Percentiles rank a stretch among this genome's conserved stretches.
Conservation (phyloP, 495 filamentous ascomycete genomes). For the Mycothermus thermophilus region DNA sequence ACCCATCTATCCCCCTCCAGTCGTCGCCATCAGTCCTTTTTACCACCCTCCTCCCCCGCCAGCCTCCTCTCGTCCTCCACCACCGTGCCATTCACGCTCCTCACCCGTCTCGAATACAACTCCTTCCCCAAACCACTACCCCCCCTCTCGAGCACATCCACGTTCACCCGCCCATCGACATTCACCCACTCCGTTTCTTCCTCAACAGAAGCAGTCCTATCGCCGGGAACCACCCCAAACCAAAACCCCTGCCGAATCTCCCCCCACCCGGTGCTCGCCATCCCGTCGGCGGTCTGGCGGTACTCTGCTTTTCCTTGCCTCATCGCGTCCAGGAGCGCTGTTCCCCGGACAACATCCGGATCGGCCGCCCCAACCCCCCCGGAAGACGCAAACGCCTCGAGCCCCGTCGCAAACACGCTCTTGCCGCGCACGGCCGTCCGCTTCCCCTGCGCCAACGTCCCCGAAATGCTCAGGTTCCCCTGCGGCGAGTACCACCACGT, state of each 20-base stretch:
- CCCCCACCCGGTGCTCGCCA: slow-evolving; percentile 36
- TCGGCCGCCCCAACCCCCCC: neutral
- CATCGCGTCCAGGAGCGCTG: slow-evolving; percentile 30
- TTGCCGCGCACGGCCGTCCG: slow-evolving; percentile 36
- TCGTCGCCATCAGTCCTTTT: no score
- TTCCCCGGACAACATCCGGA: slow-evolving; percentile 19
- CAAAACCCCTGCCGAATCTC: slow-evolving; percentile 41
- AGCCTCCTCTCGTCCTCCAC: slow-evolving; percentile 19
- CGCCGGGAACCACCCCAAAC: slow-evolving; percentile 27
- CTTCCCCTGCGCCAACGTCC: slow-evolving; percentile 45
- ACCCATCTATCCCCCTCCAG: no score
- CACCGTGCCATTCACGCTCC: slow-evolving; percentile 12
- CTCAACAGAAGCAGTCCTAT: slow-evolving; percentile 9
- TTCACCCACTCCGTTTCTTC: slow-evolving; percentile 22
- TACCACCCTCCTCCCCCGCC: slow-evolving; percentile 3
- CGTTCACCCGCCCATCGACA: slow-evolving; percentile 7
- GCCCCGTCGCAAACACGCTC: slow-evolving; percentile 46
- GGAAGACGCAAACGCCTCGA: slow-evolving; percentile 31
- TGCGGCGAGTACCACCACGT: slow-evolving; percentile 30
- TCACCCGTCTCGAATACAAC: slow-evolving; percentile 5
- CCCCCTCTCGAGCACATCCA: slow-evolving; percentile 5
- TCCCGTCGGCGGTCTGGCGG: slow-evolving; percentile 30
- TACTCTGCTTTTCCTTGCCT: slow-evolving; percentile 46
- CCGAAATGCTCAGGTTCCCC: slow-evolving; percentile 47
- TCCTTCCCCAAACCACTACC: neutral